Base-by-base conservation (phyloP, 2,329 filamentous ascomycete genomes). In the Ceratocystis destructans region DNA sequence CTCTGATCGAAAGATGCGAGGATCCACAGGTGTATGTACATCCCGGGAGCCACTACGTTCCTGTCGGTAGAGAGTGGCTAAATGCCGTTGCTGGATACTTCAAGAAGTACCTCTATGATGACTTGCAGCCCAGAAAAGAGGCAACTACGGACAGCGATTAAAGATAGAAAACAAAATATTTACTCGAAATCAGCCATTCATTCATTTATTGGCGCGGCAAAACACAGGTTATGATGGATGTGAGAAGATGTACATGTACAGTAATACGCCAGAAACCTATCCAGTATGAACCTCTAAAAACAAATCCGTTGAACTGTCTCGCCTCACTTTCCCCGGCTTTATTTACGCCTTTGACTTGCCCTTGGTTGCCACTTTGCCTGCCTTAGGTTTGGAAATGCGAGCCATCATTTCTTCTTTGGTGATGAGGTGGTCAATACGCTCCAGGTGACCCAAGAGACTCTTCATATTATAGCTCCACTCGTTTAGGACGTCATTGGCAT, bases 361-460 rank as follows among this genome's bases (percentile, higher is more conserved):
- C 76, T 71, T 77, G 76, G 17, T 71, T 70, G 20, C 73, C 73
- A 41, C 37, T 5, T 72, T 78, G 76, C 45, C 73, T 71, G 53
- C 33, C 71, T 76, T 76, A 66, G 44, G 65, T 61, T 70, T 70
- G 20, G 68, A 66, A 72, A 99, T 97, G 68, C 92, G 84, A 50
- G 94, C 94, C 94, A 99, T 99, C 94, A 99, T 99, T 82, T 99
- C 94, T 78, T 99, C 94, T 82, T 97, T 97, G 66, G 95, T 99
- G 73, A 99, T 99, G 72, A 99, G 81, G 76, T 99, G 94, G 74
- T 99, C 94, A 69, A 99, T 95, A 69, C 91, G 83, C 81, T 96
- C 91, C 73, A 96, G 74, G 66, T 93, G 78, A 10, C 90, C 90
- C 70, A 96, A 78, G 72, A 96, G 77, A 73, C 87, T 92, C 87